Evolutionary conservation across 1,284 basidiomycete species (phyloP).

Genomic region (Naganishia cerealis): DNA sequence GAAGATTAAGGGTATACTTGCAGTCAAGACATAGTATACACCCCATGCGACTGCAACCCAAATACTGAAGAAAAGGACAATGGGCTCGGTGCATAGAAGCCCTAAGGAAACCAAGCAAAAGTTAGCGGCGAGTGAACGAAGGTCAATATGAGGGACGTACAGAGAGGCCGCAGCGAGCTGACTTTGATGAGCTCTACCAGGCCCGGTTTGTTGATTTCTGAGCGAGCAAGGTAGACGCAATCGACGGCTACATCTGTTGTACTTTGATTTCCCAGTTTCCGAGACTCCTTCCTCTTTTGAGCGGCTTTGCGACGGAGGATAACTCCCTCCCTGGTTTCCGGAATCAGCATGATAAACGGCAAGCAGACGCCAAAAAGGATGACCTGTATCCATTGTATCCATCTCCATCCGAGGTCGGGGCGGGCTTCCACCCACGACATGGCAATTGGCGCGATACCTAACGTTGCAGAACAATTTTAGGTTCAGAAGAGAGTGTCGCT

Average conservation of each 20-base stretch:
- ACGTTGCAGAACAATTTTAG: slow-evolving; percentile 56
- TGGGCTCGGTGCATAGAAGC: slow-evolving; percentile 70
- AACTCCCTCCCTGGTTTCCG: slow-evolving; percentile 51
- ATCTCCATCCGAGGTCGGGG: slow-evolving; percentile 66
- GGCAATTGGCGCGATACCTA: slow-evolving; percentile 66
- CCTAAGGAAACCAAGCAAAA: slow-evolving; percentile 49
- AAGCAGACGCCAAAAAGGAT: slow-evolving; percentile 51
- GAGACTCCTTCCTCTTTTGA: slow-evolving; percentile 41
- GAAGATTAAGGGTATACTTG: slow-evolving; percentile 67
- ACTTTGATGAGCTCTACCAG: slow-evolving; percentile 44
- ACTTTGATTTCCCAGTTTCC: slow-evolving; percentile 13
- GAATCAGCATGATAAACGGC: slow-evolving; percentile 44
- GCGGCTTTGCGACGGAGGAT: slow-evolving; percentile 47
- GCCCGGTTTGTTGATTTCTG: slow-evolving; percentile 48
- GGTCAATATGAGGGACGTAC: slow-evolving; percentile 36
- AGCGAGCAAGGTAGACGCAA: slow-evolving; percentile 50
- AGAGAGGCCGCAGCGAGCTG: slow-evolving; percentile 44
- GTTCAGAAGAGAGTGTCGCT: slow-evolving; percentile 63
- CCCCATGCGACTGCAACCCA: slow-evolving; percentile 80
- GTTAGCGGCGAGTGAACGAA: neutral
- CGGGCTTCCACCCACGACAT: slow-evolving; percentile 71
- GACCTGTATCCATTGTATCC: slow-evolving; percentile 77
- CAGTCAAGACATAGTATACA: slow-evolving; percentile 68
- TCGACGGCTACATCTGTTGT: slow-evolving; percentile 35
- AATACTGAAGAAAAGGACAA: slow-evolving; percentile 70